Percentiles rank a stretch among this genome's conserved stretches.
phyloP scores from a whole-genome alignment of 371 early-diverging fungal genomes.

The Mortierella sp. region DNA sequence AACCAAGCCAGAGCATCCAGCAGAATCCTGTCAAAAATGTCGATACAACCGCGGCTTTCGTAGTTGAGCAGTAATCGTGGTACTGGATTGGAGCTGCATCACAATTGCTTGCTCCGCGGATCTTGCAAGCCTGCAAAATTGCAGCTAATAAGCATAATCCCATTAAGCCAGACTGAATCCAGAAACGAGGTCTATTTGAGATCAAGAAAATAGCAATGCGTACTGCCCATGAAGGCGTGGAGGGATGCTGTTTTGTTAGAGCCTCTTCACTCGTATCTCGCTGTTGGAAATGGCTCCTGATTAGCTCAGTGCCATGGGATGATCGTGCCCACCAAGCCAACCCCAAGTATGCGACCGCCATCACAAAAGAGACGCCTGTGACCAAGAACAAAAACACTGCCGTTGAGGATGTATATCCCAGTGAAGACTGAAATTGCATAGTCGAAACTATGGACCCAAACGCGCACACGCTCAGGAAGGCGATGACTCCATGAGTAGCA shows the following conservation, averaged over 20 bases:
- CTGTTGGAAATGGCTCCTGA: neutral
- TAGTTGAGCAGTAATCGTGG: slow-evolving; percentile 25
- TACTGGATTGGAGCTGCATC: neutral
- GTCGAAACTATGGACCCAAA: slow-evolving; percentile 20
- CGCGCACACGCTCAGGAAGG: slow-evolving; percentile 29
- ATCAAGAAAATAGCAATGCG: slow-evolving; percentile 7
- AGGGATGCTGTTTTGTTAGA: neutral
- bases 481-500: slow-evolving; percentile 18
- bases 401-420: slow-evolving; percentile 12
- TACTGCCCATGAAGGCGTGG: neutral
- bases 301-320: neutral
- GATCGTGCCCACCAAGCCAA: slow-evolving; percentile 41
- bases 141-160: slow-evolving; percentile 11
- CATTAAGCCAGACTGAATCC: slow-evolving; percentile 11
- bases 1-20: slow-evolving; percentile 28
- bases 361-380: slow-evolving; percentile 16
- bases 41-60: slow-evolving; percentile 21
- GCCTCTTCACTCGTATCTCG: neutral
- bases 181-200: slow-evolving; percentile 17
- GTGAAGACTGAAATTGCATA: slow-evolving; percentile 16
- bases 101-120: slow-evolving; percentile 18
- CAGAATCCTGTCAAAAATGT: slow-evolving; percentile 1
- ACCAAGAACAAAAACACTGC: slow-evolving; percentile 28
- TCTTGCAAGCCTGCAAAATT: slow-evolving; percentile 15
- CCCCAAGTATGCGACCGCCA: slow-evolving; percentile 16